These are phyloP conservation scores for Trypanosoma theileri DNA, from an alignment of 208 protist genomes.

Conservation along the genomic window DNA sequence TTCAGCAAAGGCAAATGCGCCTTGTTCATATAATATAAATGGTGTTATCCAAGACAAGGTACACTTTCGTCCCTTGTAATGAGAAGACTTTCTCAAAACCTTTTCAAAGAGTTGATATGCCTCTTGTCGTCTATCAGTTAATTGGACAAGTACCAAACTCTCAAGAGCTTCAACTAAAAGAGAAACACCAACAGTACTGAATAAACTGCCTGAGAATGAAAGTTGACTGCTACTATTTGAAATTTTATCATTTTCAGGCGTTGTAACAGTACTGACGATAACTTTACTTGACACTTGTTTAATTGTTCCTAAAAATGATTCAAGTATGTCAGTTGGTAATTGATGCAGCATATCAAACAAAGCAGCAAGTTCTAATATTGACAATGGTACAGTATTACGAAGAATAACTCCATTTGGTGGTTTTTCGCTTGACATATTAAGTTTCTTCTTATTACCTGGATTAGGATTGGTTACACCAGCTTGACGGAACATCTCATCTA, in stretches of 20 bases:
- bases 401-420: constrained; percentile 34
- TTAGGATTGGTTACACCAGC: constrained; percentile 35
- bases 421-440: constrained; percentile 2
- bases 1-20: neutral
- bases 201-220: no score
- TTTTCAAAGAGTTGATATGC: constrained; percentile 1
- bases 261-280: no score
- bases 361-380: constrained; percentile 46
- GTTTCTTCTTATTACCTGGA: constrained; percentile 36
- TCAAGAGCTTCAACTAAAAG: constrained; percentile 1
- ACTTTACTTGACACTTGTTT: neutral
- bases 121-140: neutral
- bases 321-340: constrained; percentile 23
- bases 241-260: no score
- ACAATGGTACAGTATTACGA: constrained; percentile 40
- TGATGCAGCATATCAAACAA: constrained; percentile 48
- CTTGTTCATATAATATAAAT: constrained; percentile 17
- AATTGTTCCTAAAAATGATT: constrained; percentile 30
- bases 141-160: constrained; percentile 4
- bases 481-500: constrained; percentile 44
- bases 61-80: constrained; percentile 3
- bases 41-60: constrained; percentile 7
- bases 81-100: neutral
- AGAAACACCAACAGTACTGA: neutral
- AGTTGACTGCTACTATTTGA: no score